Conservation (phyloP, 176 grass and related monocot species). For the Coix lacrymajobi region DNA sequence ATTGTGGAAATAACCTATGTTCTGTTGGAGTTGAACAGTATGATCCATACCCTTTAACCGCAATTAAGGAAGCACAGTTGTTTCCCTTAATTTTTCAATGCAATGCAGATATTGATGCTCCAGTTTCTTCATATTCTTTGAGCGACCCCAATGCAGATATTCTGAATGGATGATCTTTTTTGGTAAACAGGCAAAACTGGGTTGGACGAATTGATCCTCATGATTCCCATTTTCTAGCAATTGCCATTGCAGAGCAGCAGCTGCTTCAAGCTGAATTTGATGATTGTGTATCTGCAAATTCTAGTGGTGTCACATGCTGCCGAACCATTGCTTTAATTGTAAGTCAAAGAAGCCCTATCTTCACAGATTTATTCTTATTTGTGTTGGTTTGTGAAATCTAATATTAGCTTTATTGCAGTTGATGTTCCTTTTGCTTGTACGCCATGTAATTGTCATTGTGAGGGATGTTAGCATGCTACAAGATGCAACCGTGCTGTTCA, state of each 20-base stretch:
- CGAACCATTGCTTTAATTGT: slow-evolving; percentile 78
- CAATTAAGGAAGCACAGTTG: not conserved
- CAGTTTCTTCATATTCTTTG: not conserved
- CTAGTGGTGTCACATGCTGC: slow-evolving; percentile 60
- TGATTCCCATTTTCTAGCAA: slow-evolving; percentile 85
- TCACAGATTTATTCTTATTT: not conserved
- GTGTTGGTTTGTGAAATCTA: not conserved
- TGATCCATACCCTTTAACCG: not conserved
- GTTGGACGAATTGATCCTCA: slow-evolving; percentile 60
- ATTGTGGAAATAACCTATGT: not conserved
- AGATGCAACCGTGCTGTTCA: slow-evolving; percentile 72
- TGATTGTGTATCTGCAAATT: slow-evolving; percentile 58
- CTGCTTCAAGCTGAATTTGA: slow-evolving; percentile 78
- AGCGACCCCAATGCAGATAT: not conserved
- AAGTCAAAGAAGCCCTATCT: not conserved
- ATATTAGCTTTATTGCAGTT: slow-evolving; percentile 40
- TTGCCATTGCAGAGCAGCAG: slow-evolving; percentile 89
- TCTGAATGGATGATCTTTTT: not conserved
- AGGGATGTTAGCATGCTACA: slow-evolving; percentile 81
- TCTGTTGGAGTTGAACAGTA: not conserved
- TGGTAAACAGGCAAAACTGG: slow-evolving; percentile 66
- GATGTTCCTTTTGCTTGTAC: slow-evolving; percentile 84
- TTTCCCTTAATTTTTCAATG: not conserved
- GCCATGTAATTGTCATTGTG: slow-evolving; percentile 66
- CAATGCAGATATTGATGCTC: not conserved